Conservation (phyloP, 2,329 filamentous ascomycete genomes). For the Gyromitra esculenta region DNA sequence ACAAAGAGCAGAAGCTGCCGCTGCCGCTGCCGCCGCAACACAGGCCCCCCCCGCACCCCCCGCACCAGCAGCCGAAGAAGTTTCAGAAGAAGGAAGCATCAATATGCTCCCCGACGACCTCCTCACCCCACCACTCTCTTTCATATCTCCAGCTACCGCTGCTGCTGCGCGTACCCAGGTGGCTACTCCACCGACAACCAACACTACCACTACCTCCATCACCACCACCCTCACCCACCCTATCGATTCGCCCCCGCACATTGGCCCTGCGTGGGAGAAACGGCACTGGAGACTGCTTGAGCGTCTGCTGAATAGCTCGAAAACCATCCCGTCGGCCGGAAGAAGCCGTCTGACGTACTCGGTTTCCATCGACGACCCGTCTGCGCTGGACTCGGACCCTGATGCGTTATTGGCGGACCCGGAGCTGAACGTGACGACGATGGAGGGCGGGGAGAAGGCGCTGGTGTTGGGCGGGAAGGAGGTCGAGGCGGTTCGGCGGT, state of each 20-base stretch:
- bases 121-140: conserved; percentile 24
- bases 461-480: conserved; percentile 23
- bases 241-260: neutral
- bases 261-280: conserved; percentile 35
- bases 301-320: conserved; percentile 12
- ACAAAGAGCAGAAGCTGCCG: neutral
- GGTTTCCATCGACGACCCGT: conserved; percentile 45
- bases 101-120: conserved; percentile 35
- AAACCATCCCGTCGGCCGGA: neutral
- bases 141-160: neutral
- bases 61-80: neutral
- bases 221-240: neutral
- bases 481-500: conserved; percentile 30
- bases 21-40: neutral
- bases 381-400: conserved; percentile 16
- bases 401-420: conserved; percentile 28
- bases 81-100: neutral
- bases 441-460: conserved; percentile 29
- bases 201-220: neutral
- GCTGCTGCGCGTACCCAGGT: neutral
- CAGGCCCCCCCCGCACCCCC: neutral
- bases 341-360: conserved; percentile 19
- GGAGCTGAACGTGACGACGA: conserved; percentile 7
- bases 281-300: conserved; percentile 47
- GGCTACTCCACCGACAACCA: neutral